Evolutionary conservation across 768 basidiomycete genomes (phyloP), one percentile per base, ranked within the genome.

Genomic region (Brasilioporus rufonigricans): DNA sequence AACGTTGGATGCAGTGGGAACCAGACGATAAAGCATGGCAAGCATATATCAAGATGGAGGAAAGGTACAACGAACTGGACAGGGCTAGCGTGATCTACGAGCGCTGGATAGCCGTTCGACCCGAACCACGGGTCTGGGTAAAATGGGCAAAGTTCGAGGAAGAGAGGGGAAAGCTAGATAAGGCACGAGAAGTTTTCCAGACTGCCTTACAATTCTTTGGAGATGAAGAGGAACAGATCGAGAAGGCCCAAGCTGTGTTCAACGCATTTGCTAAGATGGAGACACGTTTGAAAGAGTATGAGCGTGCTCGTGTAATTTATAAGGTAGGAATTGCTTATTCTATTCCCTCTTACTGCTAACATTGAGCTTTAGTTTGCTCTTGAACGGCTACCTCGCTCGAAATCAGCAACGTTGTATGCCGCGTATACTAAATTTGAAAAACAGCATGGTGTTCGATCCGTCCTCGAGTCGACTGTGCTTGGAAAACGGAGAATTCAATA

Each of bases 21-120:
- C 97, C 97, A 1, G 95, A 98, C 64, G 97, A 98, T 82, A 98
- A 98, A 77, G 94, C 96, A 4, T 99, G 96, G 96, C 91, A 94
- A 68, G 93, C 93, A n/a, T 98, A 96, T 73, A 91, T 98, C 80
- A 98, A 99, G 76, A 79, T 98, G 70, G 97, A 99, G 75, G 86
- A 89, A 66, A 82, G 97, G 48, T 99, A 98, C 69, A 78, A 85
- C 53, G 97, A 99, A 71, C 74, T 85, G 21, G 97, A 98, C 63
- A 80, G 97, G 10, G 96, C 94, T 3, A 96, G 93, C 55, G 77
- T 86, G 21, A 88, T 98, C 33, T 97, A 96, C 68, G 96, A 98
- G 66, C 80, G 93, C 10, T 93, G 93, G 90, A 80, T 91, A 48
- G 86, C 84, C 4, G 82, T 91, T 33, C 71, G 69, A 47, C 83